Base-by-base conservation (phyloP, 2,329 filamentous ascomycete species). In the Fusarium sp. region DNA sequence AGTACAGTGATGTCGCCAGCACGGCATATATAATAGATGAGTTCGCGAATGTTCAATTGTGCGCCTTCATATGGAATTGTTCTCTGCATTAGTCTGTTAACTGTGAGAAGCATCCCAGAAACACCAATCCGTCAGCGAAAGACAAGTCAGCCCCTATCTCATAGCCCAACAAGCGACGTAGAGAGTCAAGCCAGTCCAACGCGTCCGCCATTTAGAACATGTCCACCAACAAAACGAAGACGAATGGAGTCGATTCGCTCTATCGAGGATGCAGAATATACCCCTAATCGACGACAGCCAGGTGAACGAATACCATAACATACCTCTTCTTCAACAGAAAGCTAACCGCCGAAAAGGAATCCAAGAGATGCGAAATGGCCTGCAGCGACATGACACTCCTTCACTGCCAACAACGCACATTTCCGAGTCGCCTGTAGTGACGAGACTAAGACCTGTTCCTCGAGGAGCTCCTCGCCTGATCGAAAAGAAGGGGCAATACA, bases 401-500 rank as follows among this genome's bases (percentile, higher is more conserved):
- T 37, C 33, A 10, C 14, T 17, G 27, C 33, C 40, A 13, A 26
- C 40, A 18, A 50, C 45, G 20, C 26, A 35, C 15, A n/a, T 23
- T 6, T 30, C 32, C 1, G 33, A 17, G 17, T 20, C 35, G 30
- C 37, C 15, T 7, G 9, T 33, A n/a, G n/a, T 23, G 32, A 73
- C 65, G n/a, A 76, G 71, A 33, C 37, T 76, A 8, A 75, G 56
- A 33, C 67, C 70, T 40, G 56, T 81, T 17, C 79, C 77, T 20
- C 64, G 58, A 26, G 73, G 71, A 30, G 76, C 78, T 7, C 76
- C 73, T 23, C 73, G 76, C 9, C 55, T 60, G 37, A 68, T 77
- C 8, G 67, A 78, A 27, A 77, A 37, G 33, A 73, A 70, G n/a
- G 78, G 78, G 11, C 70, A 50, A 37, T 80, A 70, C 41, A 76